Percentiles rank a stretch among this genome's conserved stretches.
Conservation (phyloP, 1,284 basidiomycete species). For the Paramarasmius palmivorus region DNA sequence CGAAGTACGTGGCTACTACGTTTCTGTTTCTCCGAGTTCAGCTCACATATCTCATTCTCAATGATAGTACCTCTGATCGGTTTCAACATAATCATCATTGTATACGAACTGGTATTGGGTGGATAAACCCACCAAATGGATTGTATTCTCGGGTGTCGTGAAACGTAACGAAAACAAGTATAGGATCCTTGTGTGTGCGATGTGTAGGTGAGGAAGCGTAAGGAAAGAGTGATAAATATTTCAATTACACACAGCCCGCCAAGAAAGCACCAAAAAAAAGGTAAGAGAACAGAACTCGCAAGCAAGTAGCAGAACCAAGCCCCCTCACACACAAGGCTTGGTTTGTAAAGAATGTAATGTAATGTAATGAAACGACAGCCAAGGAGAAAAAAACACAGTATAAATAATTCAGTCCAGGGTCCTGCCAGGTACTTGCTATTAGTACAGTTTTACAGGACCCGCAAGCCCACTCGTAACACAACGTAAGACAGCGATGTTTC, state of each 20-base stretch:
- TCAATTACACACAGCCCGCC: constrained; percentile 12
- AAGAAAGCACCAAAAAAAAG: constrained; percentile 2
- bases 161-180: too few relatives aligned
- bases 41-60: background rate
- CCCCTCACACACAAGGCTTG: background rate
- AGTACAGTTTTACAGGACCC: constrained; percentile 3
- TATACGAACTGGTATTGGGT: constrained; percentile 17
- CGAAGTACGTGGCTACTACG: constrained; percentile 62
- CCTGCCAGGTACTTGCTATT: constrained; percentile 7
- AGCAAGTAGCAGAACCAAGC: constrained; percentile 4
- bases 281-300: constrained; percentile 1
- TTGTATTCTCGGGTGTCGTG: background rate
- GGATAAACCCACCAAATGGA: constrained; percentile 5
- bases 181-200: too few relatives aligned
- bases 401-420: constrained; percentile 2
- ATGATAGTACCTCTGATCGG: constrained; percentile 17
- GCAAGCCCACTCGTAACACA: background rate
- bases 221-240: constrained; percentile 11
- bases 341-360: background rate
- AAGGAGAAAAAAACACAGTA: constrained; percentile 1
- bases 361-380: background rate
- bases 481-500: background rate
- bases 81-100: constrained; percentile 16
- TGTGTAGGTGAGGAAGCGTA: background rate
- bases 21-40: background rate